Evolutionary conservation across 371 early-diverging fungal genomes (phyloP), one percentile per base, ranked within the genome.

Genomic region (Syncephalastrum monosporum): DNA sequence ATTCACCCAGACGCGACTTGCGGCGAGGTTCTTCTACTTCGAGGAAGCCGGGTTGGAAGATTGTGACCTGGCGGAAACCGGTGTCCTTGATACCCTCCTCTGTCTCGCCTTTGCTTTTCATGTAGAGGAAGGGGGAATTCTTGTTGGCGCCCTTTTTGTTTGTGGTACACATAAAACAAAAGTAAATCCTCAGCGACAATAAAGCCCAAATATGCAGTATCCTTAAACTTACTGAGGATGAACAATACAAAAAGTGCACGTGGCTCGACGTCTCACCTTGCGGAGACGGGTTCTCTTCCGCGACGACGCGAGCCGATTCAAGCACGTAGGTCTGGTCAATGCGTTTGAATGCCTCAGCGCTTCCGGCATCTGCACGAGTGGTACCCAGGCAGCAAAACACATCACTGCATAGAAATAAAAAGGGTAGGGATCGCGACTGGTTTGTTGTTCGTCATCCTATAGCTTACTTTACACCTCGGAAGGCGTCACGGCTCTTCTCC

Each of bases 301-400:
- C 77, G 47, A 86, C 70, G 3, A 78, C 53, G 42, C 83, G 84
- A 14, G 89, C 89, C 13, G 88, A 70, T 33, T 83, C 75, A 6
- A 90, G 52, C 3, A 85, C 86, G 47, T 90, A 91, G 27, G 79
- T 83, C 54, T 90, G 91, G 57, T 91, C 93, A 53, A 91, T 86
- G 60, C 80, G 82, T 53, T 67, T 61, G 58, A 91, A 92, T 5
- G 69, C 75, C 15, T 84, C 87, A 1, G 83, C 79, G 13, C 75
- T 77, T 17, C 91, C 93, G 52, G 88, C 84, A 53, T 71, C 80
- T 7, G 76, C 79, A 1, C 84, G 79, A 0, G 91, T 90, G 4
- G 90, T 89, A 19, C 82, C 90, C n/a, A 91, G 68, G 48, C 84
- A 76, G 56, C 84, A 83, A 59, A 80, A 88, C 24, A 84, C 86